phyloP scores from a whole-genome alignment of 31 red algal species.

The Odonthalia washingtoniensis region DNA sequence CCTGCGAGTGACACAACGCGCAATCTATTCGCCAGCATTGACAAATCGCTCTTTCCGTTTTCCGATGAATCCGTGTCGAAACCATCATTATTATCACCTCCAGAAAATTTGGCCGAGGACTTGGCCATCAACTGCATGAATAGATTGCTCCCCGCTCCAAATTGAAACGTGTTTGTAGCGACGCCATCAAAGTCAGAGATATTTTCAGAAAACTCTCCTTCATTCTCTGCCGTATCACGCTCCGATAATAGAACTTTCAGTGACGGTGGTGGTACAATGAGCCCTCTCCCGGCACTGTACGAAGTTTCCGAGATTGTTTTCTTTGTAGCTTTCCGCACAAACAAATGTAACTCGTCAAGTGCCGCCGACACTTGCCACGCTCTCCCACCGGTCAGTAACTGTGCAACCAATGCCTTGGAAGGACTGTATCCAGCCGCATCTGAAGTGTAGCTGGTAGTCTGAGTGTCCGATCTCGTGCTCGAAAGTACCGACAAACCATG shows the following conservation, averaged over 20 bases:
- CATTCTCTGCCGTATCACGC: slow-evolving; percentile 16
- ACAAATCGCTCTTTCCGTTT: slow-evolving; percentile 38
- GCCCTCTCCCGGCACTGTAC: slow-evolving; percentile 62
- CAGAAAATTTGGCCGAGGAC: slow-evolving; percentile 37
- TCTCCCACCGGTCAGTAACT: slow-evolving; percentile 66
- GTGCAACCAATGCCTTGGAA: slow-evolving; percentile 59
- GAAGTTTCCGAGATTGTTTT: slow-evolving; percentile 55
- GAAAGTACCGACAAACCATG: slow-evolving; percentile 60
- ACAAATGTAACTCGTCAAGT: slow-evolving; percentile 59
- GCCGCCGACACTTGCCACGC: slow-evolving; percentile 71
- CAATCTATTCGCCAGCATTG: slow-evolving; percentile 51
- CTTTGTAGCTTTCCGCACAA: slow-evolving; percentile 42
- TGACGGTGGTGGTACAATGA: slow-evolving; percentile 66
- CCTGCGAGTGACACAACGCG: slow-evolving; percentile 53
- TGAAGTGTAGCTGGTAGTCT: slow-evolving; percentile 40
- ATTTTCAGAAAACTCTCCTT: background rate
- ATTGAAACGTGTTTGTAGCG: slow-evolving; percentile 31
- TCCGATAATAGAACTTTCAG: slow-evolving; percentile 57
- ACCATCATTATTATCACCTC: slow-evolving; percentile 27
- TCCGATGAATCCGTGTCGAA: background rate
- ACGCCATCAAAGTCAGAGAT: background rate
- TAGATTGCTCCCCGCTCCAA: slow-evolving; percentile 29
- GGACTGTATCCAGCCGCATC: slow-evolving; percentile 75
- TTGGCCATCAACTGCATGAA: slow-evolving; percentile 65
- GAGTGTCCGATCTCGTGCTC: slow-evolving; percentile 51